These are phyloP conservation scores for Verruconis gallopava DNA, from an alignment of 2,329 filamentous ascomycete species.

Conservation along the genomic window DNA sequence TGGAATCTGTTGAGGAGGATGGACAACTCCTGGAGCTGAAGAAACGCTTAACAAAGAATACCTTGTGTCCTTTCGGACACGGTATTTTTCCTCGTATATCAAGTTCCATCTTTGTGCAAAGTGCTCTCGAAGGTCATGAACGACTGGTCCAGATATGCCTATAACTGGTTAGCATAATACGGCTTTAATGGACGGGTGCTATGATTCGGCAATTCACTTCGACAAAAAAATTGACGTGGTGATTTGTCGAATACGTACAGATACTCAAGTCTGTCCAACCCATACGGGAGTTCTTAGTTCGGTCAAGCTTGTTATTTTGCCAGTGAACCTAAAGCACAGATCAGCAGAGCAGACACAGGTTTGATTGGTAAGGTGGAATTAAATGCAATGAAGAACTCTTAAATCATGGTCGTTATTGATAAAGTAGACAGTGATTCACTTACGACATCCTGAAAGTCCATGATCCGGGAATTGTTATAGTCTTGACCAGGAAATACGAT, in stretches of 20 bases:
- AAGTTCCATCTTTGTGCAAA: constrained; percentile 88
- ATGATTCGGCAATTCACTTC: no score
- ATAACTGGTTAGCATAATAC: background rate
- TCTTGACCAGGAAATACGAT: constrained; percentile 84
- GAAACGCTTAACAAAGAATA: constrained; percentile 5
- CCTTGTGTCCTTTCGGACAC: constrained; percentile 34
- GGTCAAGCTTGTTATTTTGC: constrained; percentile 76
- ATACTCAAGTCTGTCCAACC: constrained; percentile 84
- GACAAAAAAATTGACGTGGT: no score
- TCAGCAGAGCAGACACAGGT: no score
- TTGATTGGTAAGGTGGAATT: no score
- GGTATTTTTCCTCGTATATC: constrained; percentile 74
- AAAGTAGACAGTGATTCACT: no score
- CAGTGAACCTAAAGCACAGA: no score
- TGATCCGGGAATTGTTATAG: constrained; percentile 77
- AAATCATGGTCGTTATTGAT: background rate
- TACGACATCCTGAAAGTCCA: constrained; percentile 65
- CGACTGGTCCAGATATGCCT: constrained; percentile 41
- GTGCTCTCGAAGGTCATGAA: constrained; percentile 61
- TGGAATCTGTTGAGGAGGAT: constrained; percentile 2
- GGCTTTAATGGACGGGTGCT: background rate
- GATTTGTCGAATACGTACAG: no score
- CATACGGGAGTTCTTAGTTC: constrained; percentile 70
- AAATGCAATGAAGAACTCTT: constrained; percentile 61
- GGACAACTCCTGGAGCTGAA: constrained; percentile 4